These are phyloP conservation scores for Dipodascopsis tothii DNA, from an alignment of 805 yeast genomes.

Conservation along the genomic window DNA sequence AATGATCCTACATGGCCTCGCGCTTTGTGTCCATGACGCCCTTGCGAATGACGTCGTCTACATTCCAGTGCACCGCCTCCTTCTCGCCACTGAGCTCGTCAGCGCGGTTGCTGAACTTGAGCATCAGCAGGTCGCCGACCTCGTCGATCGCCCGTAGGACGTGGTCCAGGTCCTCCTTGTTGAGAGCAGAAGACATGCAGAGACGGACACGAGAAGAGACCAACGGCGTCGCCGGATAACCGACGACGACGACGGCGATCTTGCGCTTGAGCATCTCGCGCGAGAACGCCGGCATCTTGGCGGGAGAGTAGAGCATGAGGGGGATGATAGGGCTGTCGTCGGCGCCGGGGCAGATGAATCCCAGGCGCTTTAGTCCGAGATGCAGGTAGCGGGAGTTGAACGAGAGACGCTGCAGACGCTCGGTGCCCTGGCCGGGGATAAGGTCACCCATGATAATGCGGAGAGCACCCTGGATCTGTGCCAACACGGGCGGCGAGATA, in stretches of 20 bases:
- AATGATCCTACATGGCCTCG: background rate
- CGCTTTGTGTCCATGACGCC: constrained; percentile 53
- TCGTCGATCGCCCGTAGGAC: constrained; percentile 63
- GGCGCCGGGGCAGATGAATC: constrained; percentile 88
- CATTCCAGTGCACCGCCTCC: constrained; percentile 64
- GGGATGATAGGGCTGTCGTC: constrained; percentile 97
- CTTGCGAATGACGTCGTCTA: constrained; percentile 66
- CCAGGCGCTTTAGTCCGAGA: constrained; percentile 81
- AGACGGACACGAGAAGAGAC: constrained; percentile 84
- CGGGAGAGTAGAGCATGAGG: constrained; percentile 74
- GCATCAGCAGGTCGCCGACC: constrained; percentile 65
- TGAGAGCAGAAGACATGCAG: constrained; percentile 85
- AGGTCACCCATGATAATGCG: constrained; percentile 71
- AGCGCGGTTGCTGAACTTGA: constrained; percentile 70
- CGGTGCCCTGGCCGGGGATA: constrained; percentile 87
- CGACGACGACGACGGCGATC: constrained; percentile 92
- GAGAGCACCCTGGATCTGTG: constrained; percentile 77
- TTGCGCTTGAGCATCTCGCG: constrained; percentile 69
- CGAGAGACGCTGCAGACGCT: constrained; percentile 85
- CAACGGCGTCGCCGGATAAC: constrained; percentile 95
- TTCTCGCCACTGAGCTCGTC: constrained; percentile 53
- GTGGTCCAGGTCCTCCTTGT: constrained; percentile 87
- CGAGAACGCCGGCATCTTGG: constrained; percentile 89
- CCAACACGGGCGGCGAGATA: constrained; percentile 71
- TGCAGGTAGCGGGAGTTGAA: constrained; percentile 92